A percentile compares a stretch with the other conserved stretches of the same genome.
Evolutionary conservation across 495 filamentous ascomycete genomes (phyloP).

Genomic region (Aspergillus asperescens): DNA sequence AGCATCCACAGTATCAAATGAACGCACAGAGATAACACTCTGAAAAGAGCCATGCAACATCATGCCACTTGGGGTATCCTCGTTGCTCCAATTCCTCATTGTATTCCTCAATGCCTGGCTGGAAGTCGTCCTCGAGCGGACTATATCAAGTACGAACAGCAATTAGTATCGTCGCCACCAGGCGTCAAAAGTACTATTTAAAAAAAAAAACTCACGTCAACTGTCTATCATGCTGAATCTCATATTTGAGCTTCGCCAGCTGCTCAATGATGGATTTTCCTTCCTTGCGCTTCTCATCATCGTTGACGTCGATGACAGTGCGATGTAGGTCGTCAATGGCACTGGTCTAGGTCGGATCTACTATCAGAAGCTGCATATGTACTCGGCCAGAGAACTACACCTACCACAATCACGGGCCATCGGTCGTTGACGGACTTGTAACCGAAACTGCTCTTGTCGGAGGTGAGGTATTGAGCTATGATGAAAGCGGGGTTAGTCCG

Average conservation of each 20-base stretch:
- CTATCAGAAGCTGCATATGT: background rate
- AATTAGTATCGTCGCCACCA: background rate
- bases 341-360: constrained; percentile 58
- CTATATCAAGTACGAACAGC: constrained; percentile 39
- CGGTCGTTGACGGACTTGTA: constrained; percentile 73
- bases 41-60: constrained; percentile 77
- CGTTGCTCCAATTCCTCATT: constrained; percentile 78
- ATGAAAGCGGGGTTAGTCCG: constrained; percentile 17
- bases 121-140: constrained; percentile 75
- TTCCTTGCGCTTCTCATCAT: constrained; percentile 61
- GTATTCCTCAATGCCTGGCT: constrained; percentile 71
- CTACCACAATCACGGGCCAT: constrained; percentile 90
- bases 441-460: constrained; percentile 81
- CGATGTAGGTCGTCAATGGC: constrained; percentile 92
- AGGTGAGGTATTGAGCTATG: constrained; percentile 70
- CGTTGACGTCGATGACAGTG: constrained; percentile 49
- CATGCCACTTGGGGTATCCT: constrained; percentile 73
- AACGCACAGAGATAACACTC: constrained; percentile 94
- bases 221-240: constrained; percentile 83
- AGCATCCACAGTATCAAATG: constrained; percentile 2
- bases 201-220: constrained; percentile 59
- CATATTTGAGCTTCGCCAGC: constrained; percentile 84
- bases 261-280: constrained; percentile 81
- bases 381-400: constrained; percentile 13
- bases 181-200: background rate